Percentiles rank a stretch among this genome's conserved stretches.
Evolutionary conservation across 192 early-diverging fungal species (phyloP).

Genomic region (Chytriomyces confervae): DNA sequence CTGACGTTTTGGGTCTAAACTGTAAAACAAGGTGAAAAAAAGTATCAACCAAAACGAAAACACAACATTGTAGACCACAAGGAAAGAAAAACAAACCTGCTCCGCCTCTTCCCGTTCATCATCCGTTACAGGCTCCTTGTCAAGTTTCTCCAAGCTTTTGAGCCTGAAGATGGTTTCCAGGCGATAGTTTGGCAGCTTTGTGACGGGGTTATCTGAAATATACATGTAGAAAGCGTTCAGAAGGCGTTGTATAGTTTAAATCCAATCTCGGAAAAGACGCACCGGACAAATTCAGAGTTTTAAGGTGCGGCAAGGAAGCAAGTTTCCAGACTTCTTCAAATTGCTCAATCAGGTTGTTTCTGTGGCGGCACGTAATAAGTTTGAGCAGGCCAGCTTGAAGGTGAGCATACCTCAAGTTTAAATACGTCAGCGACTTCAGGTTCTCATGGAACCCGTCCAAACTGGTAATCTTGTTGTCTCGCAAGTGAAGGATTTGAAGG

Average conservation of each 20-base stretch:
- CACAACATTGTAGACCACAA: not conserved
- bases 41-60: not conserved
- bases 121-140: conserved; percentile 58
- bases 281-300: conserved; percentile 52
- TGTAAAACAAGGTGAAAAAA: not conserved
- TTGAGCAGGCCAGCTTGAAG: not conserved
- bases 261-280: not conserved
- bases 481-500: conserved; percentile 55
- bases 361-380: conserved; percentile 10
- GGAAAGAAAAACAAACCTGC: conserved; percentile 19
- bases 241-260: not conserved
- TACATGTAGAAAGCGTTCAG: not conserved
- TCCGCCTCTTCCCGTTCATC: conserved; percentile 64
- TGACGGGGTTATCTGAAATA: conserved; percentile 56
- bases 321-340: conserved; percentile 55
- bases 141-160: conserved; percentile 55
- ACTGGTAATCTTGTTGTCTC: conserved; percentile 50
- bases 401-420: conserved; percentile 52
- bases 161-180: conserved; percentile 53
- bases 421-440: conserved; percentile 45
- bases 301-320: conserved; percentile 39
- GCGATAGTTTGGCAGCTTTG: conserved; percentile 53
- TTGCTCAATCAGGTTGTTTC: conserved; percentile 52
- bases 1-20: conserved; percentile 18
- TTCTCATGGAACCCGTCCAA: conserved; percentile 41